Percentiles rank a stretch among this genome's conserved stretches.
These are phyloP conservation scores for Rhododendron griersonianum DNA, from an alignment of 148 eudicot species.

Conservation along the genomic window DNA sequence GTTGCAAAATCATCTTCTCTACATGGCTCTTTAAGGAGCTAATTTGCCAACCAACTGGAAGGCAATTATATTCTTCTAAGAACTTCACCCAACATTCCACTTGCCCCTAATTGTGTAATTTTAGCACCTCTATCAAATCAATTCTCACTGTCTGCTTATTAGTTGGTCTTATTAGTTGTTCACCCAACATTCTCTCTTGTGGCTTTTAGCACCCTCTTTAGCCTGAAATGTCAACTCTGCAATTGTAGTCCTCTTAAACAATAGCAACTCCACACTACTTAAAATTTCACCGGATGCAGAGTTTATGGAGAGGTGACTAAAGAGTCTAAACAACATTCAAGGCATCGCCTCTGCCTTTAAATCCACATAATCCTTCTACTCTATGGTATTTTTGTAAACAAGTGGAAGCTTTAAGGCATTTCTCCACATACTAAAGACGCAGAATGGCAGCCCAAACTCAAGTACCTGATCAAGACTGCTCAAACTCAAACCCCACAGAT, in stretches of 20 bases:
- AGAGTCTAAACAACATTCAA: background rate
- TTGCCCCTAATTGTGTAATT: background rate
- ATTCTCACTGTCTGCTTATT: background rate
- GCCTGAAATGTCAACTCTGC: background rate
- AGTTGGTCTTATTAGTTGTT: background rate
- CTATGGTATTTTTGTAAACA: background rate
- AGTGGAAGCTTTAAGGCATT: background rate
- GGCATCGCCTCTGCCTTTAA: background rate
- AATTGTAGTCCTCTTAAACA: background rate
- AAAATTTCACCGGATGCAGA: background rate
- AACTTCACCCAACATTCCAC: background rate
- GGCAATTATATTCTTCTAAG: background rate
- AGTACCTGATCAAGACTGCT: background rate
- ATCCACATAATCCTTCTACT: background rate
- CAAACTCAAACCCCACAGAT: background rate
- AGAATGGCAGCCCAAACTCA: background rate
- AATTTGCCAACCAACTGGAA: background rate
- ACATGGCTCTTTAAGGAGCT: background rate
- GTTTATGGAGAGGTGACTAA: background rate
- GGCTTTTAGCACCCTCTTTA: background rate
- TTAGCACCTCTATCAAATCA: background rate
- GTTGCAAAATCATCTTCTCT: background rate
- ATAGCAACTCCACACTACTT: background rate
- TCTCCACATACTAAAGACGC: background rate
- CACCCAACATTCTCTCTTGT: background rate